phyloP scores from a whole-genome alignment of 2,329 filamentous ascomycete species.

The Claviceps citrina region DNA sequence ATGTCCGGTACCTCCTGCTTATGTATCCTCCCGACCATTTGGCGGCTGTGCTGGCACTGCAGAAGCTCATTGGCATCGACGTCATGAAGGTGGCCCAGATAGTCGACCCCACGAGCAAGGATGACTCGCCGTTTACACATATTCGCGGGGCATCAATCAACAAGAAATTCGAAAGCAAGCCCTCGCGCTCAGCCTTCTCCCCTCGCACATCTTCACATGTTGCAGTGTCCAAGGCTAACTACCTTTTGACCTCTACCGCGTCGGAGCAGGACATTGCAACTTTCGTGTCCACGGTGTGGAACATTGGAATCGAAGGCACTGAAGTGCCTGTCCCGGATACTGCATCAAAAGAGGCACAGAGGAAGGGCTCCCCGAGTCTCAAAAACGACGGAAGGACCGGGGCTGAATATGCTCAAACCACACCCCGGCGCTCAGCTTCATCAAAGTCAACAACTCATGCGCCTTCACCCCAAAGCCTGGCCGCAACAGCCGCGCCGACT shows the following conservation, averaged over 20 bases:
- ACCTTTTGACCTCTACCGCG: constrained; percentile 39
- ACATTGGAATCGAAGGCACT: constrained; percentile 19
- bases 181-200: constrained; percentile 11
- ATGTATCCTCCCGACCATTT: constrained; percentile 44
- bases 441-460: constrained; percentile 4
- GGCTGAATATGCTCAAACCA: constrained; percentile 16
- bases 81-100: constrained; percentile 45
- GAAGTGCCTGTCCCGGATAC: constrained; percentile 24
- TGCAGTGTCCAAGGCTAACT: constrained; percentile 37
- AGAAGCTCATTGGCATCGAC: constrained; percentile 39
- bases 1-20: constrained; percentile 41
- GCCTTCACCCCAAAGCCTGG: neutral
- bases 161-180: constrained; percentile 12
- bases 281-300: constrained; percentile 38
- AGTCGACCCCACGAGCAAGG: constrained; percentile 27
- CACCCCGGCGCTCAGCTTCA: constrained; percentile 11
- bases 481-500: neutral
- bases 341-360: constrained; percentile 9
- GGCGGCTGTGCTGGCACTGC: constrained; percentile 39
- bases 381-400: constrained; percentile 14
- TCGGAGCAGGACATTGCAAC: constrained; percentile 36
- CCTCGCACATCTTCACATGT: constrained; percentile 15
- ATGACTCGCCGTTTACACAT: constrained; percentile 23
- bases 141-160: constrained; percentile 20
- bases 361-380: constrained; percentile 11